These are phyloP conservation scores for Globisporangium spinosum DNA, from an alignment of 352 stramenopile genomes.

Conservation along the genomic window DNA sequence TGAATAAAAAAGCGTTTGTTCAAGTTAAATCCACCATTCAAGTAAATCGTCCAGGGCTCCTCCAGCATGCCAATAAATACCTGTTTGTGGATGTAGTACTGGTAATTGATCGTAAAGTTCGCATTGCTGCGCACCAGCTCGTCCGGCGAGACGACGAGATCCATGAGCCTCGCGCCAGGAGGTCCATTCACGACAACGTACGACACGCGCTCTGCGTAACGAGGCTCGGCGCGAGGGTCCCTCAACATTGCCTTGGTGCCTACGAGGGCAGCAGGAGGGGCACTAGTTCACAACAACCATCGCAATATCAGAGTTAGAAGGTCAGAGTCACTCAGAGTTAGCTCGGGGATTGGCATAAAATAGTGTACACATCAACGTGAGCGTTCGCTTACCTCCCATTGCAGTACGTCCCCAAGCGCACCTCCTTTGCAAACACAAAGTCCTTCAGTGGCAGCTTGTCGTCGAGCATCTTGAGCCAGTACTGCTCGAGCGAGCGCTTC, in stretches of 20 bases:
- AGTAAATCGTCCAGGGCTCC: background rate
- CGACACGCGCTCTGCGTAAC: constrained; percentile 82
- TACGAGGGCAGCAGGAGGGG: constrained; percentile 73
- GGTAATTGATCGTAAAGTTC: constrained; percentile 78
- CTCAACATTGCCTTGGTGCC: constrained; percentile 75
- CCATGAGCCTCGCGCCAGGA: constrained; percentile 82
- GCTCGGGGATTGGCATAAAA: background rate
- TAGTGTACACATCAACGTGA: background rate
- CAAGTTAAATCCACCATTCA: too few relatives aligned
- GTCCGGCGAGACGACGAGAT: constrained; percentile 86
- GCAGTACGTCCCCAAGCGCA: constrained; percentile 81
- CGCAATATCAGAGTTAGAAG: background rate
- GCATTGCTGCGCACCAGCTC: constrained; percentile 50
- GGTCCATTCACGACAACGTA: constrained; percentile 91
- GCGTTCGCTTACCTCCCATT: constrained; percentile 31
- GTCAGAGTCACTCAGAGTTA: background rate
- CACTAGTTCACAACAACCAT: constrained; percentile 24
- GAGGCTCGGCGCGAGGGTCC: constrained; percentile 70
- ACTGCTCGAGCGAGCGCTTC: constrained; percentile 55
- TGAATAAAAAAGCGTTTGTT: background rate
- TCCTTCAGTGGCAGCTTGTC: constrained; percentile 61
- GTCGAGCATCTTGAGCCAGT: constrained; percentile 69
- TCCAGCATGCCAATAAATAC: constrained; percentile 19
- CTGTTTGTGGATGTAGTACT: constrained; percentile 93
- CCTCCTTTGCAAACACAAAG: constrained; percentile 86